Conservation (phyloP, 371 early-diverging fungal genomes). For the Mortierella sp. region DNA sequence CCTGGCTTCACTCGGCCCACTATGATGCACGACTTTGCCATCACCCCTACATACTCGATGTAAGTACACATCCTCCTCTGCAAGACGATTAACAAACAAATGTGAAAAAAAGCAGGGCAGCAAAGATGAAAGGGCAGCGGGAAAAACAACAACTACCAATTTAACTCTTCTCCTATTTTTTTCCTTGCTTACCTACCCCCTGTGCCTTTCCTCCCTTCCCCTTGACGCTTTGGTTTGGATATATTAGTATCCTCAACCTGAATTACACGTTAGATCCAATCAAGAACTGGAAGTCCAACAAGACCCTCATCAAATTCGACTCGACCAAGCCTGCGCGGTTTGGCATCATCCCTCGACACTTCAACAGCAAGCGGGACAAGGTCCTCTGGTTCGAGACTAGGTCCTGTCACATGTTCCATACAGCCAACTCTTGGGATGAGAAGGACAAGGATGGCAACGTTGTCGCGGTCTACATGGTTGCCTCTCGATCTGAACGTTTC, state of each 20-base stretch:
- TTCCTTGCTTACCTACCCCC: not conserved
- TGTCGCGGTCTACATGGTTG: conserved; percentile 44
- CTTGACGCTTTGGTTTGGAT: not conserved
- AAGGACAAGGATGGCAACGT: conserved; percentile 43
- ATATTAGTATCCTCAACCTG: conserved; percentile 30
- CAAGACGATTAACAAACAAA: not conserved
- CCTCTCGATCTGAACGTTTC: conserved; percentile 43
- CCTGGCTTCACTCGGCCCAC: conserved; percentile 21
- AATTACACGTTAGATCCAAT: conserved; percentile 19
- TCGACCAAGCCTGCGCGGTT: conserved; percentile 27
- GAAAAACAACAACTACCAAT: not conserved
- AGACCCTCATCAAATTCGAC: conserved; percentile 42
- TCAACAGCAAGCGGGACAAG: conserved; percentile 32
- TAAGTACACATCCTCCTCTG: conserved; percentile 5
- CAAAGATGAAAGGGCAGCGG: not conserved
- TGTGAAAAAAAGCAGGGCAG: not conserved
- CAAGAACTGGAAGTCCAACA: conserved; percentile 25
- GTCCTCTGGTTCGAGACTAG: conserved; percentile 49
- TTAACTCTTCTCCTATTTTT: not conserved
- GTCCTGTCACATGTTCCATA: conserved; percentile 48
- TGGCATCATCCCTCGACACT: conserved; percentile 51
- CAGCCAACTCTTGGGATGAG: conserved; percentile 54
- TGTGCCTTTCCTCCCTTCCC: not conserved
- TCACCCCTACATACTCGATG: conserved; percentile 39
- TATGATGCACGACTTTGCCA: conserved; percentile 53